These are phyloP conservation scores for Penicillium turbatum DNA, from an alignment of 495 filamentous ascomycete genomes.

Conservation along the genomic window DNA sequence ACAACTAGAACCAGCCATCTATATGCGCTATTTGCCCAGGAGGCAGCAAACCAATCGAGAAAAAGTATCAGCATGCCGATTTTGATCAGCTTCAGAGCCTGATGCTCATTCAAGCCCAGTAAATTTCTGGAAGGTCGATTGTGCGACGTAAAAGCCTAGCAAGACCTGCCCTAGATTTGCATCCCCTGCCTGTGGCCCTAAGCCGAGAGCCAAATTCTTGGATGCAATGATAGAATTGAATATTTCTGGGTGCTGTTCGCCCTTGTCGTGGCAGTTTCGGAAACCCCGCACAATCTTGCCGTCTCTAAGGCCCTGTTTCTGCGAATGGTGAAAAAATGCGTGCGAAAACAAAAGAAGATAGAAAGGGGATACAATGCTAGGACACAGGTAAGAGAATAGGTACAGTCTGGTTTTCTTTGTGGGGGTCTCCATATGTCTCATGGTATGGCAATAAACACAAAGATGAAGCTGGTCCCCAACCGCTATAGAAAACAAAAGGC, in stretches of 20 bases:
- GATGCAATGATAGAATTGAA: background rate
- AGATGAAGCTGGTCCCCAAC: background rate
- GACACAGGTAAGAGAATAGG: background rate
- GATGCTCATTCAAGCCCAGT: too few relatives aligned
- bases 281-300: background rate
- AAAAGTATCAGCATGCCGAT: too few relatives aligned
- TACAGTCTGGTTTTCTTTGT: background rate
- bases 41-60: too few relatives aligned
- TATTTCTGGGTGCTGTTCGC: background rate
- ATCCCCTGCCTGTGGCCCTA: background rate
- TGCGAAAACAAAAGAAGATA: background rate
- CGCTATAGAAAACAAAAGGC: background rate
- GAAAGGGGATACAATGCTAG: conserved; percentile 10
- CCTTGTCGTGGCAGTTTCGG: background rate
- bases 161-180: background rate
- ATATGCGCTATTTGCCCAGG: too few relatives aligned
- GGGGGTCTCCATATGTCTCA: conserved; percentile 1
- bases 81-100: too few relatives aligned
- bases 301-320: background rate
- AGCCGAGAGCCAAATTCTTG: background rate
- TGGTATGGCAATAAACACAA: conserved; percentile 1
- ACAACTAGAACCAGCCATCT: too few relatives aligned
- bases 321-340: background rate
- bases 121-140: background rate
- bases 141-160: background rate